Evolutionary conservation across 2,329 filamentous ascomycete species (phyloP).

Genomic region (Calonectria henricotiae): DNA sequence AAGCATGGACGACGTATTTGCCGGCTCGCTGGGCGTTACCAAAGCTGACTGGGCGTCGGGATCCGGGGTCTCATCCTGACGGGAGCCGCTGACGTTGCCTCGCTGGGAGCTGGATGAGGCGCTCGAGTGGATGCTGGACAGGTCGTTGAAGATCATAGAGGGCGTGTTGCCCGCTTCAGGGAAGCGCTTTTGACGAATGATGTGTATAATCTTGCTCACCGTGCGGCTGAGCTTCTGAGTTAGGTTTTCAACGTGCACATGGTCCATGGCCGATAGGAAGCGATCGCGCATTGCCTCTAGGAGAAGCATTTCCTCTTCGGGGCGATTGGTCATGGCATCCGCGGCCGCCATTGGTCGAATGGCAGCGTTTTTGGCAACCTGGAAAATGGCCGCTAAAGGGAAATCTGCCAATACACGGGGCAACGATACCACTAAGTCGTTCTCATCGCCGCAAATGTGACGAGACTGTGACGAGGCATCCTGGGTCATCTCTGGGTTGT

Average conservation of each 20-base stretch:
- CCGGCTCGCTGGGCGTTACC: constrained; percentile 37
- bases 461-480: neutral
- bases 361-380: constrained; percentile 41
- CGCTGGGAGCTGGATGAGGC: constrained; percentile 47
- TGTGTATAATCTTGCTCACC: constrained; percentile 39
- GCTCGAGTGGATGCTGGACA: constrained; percentile 47
- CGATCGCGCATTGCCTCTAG: constrained; percentile 49
- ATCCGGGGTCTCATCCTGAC: constrained; percentile 47
- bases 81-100: constrained; percentile 43
- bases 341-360: constrained; percentile 42
- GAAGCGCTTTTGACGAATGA: constrained; percentile 45
- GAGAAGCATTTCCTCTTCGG: constrained; percentile 51
- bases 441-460: constrained; percentile 25
- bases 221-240: constrained; percentile 45
- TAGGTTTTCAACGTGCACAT: constrained; percentile 44
- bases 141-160: constrained; percentile 48
- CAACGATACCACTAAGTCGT: constrained; percentile 32
- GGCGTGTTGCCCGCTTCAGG: constrained; percentile 41
- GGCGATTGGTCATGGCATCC: constrained; percentile 31
- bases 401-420: constrained; percentile 46
- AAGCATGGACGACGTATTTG: constrained; percentile 41
- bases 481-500: neutral
- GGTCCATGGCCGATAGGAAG: constrained; percentile 41
- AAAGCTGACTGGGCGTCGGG: constrained; percentile 41
- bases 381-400: constrained; percentile 48